Evolutionary conservation across 2,329 filamentous ascomycete genomes (phyloP).

Genomic region (Fusarium newnesense): DNA sequence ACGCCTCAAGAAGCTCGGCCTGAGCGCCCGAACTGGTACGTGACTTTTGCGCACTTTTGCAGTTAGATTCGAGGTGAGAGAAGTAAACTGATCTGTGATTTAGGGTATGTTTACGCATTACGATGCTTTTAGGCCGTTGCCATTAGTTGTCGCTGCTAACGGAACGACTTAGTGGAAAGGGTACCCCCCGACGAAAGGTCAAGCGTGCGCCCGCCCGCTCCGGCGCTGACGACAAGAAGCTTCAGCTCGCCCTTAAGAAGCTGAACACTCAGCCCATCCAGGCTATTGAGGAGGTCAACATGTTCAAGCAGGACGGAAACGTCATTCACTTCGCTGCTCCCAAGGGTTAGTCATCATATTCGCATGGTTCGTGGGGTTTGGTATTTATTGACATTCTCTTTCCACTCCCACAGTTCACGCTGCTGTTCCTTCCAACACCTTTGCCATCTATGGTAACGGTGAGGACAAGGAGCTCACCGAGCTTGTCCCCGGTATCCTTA

Average conservation of each 20-base stretch:
- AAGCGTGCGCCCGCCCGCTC: conserved; percentile 97
- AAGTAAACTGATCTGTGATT: conserved; percentile 27
- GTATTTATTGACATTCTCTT: conserved; percentile 34
- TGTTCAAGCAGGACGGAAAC: conserved; percentile 99
- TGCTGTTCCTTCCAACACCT: conserved; percentile 97
- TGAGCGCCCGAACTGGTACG: conserved; percentile 73
- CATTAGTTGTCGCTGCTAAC: conserved; percentile 45
- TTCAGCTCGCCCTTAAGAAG: conserved; percentile 97
- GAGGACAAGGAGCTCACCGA: conserved; percentile 99
- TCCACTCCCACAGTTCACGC: conserved; percentile 78
- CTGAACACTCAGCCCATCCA: conserved; percentile 99
- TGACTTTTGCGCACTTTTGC: conserved; percentile 42
- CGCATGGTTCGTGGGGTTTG: conserved; percentile 30
- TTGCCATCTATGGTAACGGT: conserved; percentile 98
- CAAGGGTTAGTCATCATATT: conserved; percentile 76
- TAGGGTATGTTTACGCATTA: conserved; percentile 51
- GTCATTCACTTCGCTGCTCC: conserved; percentile 99
- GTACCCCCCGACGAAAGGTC: conserved; percentile 95
- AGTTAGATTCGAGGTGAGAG: not conserved
- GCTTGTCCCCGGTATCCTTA: conserved; percentile 98
- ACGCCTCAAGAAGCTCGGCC: conserved; percentile 68
- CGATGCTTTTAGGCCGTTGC: conserved; percentile 21
- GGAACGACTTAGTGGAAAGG: conserved; percentile 78
- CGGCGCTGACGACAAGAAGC: conserved; percentile 99
- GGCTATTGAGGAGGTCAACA: conserved; percentile 99